Base-by-base conservation (phyloP, 2,329 filamentous ascomycete species). In the Whalleya microplaca region DNA sequence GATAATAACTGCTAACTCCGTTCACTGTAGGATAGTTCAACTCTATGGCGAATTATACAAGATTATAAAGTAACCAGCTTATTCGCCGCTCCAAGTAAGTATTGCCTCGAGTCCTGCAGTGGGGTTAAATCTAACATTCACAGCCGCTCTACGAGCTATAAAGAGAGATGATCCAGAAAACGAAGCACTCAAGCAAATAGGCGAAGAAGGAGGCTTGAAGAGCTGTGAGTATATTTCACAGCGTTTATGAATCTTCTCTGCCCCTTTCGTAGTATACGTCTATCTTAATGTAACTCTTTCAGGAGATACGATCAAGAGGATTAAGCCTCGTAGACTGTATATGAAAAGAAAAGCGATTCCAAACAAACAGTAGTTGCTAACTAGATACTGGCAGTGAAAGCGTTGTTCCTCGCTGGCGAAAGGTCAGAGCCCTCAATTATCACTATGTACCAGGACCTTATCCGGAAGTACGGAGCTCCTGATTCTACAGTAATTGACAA, bases 341-440 rank as follows among this genome's bases (percentile, higher is more conserved):
- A 37, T 14, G 3, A 37, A 12, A 16, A 12, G 3, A 37, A 37
- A 3, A 8, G 3, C 5, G 14, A 37, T 37, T 37, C 14, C 14
- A 3, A 3, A 16, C 14, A 37, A 12, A 16, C 14, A 3, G 3
- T 14, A 37, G 32, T 37, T 37, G 32, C 8, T 37, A 37, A 37
- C 10, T 8, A 37, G 32, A 37, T 37, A 16, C 4, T 37, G 4
- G 9, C 14, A 37, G 32, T 96, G 27, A 82, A 84, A 44, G 91
- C 84, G 0, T 77, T 97, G 5, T 97, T 96, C 74, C 80, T 97
- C 1, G 94, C 93, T 0, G 93, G 93, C 7, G 93, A 98, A 71
- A 81, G 93, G 41, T 96, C 91, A 32, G 94, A 97, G 68, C 93
- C 93, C 1, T 89, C 87, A 50, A 92, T 97, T 65, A 81, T 97